phyloP scores from a whole-genome alignment of 305 asterid genomes.

The Solanum hybrid region DNA sequence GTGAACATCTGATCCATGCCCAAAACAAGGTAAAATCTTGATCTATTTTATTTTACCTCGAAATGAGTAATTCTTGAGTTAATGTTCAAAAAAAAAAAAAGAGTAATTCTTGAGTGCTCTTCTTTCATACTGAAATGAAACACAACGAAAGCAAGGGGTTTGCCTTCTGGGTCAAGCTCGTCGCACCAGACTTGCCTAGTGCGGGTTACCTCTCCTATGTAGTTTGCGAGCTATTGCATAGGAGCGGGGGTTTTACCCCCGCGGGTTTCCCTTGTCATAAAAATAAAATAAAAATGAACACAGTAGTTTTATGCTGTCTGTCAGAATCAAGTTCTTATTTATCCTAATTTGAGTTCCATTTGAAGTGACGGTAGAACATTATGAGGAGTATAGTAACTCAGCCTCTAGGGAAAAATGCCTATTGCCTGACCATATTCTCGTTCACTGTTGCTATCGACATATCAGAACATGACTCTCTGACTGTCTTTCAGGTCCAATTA shows the following conservation, averaged over 20 bases:
- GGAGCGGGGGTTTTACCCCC: too few species aligned
- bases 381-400: background rate
- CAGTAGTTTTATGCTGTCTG: background rate
- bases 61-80: background rate
- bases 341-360: background rate
- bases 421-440: background rate
- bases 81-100: too few species aligned
- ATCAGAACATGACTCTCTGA: background rate
- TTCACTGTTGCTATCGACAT: background rate
- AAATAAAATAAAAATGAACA: too few species aligned
- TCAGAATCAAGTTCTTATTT: background rate
- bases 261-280: too few species aligned
- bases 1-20: conserved; percentile 58
- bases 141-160: background rate
- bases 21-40: conserved; percentile 51
- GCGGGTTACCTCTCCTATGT: too few species aligned
- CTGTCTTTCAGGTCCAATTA: conserved; percentile 43
- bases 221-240: too few species aligned
- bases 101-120: background rate
- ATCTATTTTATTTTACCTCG: background rate
- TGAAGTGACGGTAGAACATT: background rate
- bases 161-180: too few species aligned
- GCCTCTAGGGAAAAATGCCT: background rate
- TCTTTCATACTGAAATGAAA: background rate
- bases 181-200: too few species aligned